phyloP scores from a whole-genome alignment of 2,329 filamentous ascomycete species.

The Neoarthrinium moseri region DNA sequence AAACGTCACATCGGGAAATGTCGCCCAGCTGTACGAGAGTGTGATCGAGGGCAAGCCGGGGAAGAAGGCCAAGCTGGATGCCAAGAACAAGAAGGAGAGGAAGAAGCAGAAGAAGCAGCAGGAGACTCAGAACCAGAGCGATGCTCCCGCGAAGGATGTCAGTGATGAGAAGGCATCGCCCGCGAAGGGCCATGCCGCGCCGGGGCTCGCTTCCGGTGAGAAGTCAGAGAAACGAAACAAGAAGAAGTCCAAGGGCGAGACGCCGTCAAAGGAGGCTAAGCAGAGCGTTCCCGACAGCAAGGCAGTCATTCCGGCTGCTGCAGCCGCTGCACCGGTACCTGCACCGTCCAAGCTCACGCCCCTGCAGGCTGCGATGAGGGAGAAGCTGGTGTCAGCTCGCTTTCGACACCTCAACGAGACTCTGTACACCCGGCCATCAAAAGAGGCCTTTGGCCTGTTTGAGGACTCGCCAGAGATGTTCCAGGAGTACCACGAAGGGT shows the following conservation, averaged over 20 bases:
- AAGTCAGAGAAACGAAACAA: conserved; percentile 29
- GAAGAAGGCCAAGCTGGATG: conserved; percentile 27
- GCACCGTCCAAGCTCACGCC: conserved; percentile 71
- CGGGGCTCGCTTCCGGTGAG: conserved; percentile 12
- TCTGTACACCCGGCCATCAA: conserved; percentile 88
- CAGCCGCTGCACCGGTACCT: conserved; percentile 37
- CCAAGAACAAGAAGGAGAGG: neutral
- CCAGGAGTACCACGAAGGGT: conserved; percentile 92
- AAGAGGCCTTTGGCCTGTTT: conserved; percentile 81
- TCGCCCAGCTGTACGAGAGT: conserved; percentile 75
- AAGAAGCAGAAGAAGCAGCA: conserved; percentile 23
- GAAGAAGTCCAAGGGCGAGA: conserved; percentile 27
- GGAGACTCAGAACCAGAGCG: conserved; percentile 23
- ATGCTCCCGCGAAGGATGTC: conserved; percentile 15
- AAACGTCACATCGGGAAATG: conserved; percentile 65
- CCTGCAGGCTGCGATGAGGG: conserved; percentile 89
- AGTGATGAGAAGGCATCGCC: conserved; percentile 11
- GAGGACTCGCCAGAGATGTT: conserved; percentile 87
- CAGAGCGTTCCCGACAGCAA: conserved; percentile 4
- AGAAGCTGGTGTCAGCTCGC: conserved; percentile 90
- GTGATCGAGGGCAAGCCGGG: conserved; percentile 68
- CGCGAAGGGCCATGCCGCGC: conserved; percentile 16
- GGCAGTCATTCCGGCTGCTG: conserved; percentile 18
- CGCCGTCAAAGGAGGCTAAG: conserved; percentile 11
- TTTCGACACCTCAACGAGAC: conserved; percentile 98